Percentiles rank a stretch among this genome's conserved stretches.
Evolutionary conservation across 306 rosid genomes (phyloP).

Genomic region (Vigna reflexopilosa): DNA sequence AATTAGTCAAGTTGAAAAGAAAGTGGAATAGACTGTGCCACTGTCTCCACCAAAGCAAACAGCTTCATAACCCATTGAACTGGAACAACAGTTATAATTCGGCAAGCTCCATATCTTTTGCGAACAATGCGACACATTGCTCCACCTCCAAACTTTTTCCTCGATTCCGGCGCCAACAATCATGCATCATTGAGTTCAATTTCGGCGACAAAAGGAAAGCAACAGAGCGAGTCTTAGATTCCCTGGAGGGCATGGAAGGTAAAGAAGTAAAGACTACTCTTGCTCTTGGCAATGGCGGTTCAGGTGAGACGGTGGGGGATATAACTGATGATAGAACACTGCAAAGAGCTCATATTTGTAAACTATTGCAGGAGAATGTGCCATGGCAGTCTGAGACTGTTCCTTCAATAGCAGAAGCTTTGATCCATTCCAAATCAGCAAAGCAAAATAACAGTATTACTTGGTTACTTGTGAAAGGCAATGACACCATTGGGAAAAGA

Average conservation of each 20-base stretch:
- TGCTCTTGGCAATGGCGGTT: slow-evolving; percentile 71
- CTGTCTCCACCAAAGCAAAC: slow-evolving; percentile 64
- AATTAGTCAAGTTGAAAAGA: slow-evolving; percentile 56
- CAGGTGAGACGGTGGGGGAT: slow-evolving; percentile 51
- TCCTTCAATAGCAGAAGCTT: slow-evolving; percentile 73
- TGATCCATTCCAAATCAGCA: slow-evolving; percentile 55
- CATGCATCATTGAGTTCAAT: slow-evolving; percentile 80
- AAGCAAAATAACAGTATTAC: slow-evolving; percentile 47
- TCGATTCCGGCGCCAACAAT: slow-evolving; percentile 60
- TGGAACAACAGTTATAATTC: slow-evolving; percentile 49
- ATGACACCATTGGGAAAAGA: slow-evolving; percentile 73
- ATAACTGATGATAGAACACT: slow-evolving; percentile 58
- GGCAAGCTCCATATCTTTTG: slow-evolving; percentile 64
- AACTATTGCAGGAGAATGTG: slow-evolving; percentile 73
- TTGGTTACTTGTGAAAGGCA: slow-evolving; percentile 75
- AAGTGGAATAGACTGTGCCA: slow-evolving; percentile 75
- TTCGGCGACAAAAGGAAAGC: slow-evolving; percentile 52
- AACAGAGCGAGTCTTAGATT: slow-evolving; percentile 57
- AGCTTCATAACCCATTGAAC: slow-evolving; percentile 47
- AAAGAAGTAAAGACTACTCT: slow-evolving; percentile 77
- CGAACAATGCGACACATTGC: slow-evolving; percentile 46
- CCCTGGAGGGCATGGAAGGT: slow-evolving; percentile 58
- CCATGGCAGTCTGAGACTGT: slow-evolving; percentile 86
- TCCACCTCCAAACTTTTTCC: slow-evolving; percentile 53
- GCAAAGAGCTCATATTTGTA: slow-evolving; percentile 64